Evolutionary conservation across 306 rosid species (phyloP), one percentile per base, ranked within the genome.

Genomic region (Casuarina glauca): DNA sequence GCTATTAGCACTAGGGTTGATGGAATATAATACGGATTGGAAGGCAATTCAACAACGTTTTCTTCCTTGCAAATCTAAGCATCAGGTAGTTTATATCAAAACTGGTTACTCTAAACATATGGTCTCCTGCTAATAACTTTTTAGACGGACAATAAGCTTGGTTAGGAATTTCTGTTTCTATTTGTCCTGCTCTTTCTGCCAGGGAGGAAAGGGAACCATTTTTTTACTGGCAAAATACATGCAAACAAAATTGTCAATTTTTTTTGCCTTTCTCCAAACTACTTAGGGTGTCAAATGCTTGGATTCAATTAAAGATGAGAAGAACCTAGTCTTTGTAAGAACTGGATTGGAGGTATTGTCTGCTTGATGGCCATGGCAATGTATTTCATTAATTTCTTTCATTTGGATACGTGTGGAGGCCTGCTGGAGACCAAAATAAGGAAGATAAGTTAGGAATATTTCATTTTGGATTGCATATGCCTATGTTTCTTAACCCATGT

Each of bases 21-120:
- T 93, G 91, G 98, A 96, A 82, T 91, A 88, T 75, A 96, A 96
- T 84, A 93, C 93, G n/a, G 97, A 96, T 76, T 96, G 97, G 99
- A 86, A 93, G 79, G 93, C 96, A 51, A 91, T 96, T 80, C 97
- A 88, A 85, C 93, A 82, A 66, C 90, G 96, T 43, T 96, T 93
- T 82, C 97, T 96, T 88, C 99, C 99, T 58, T 86, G 94, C 96
- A 96, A 96, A 73, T 86, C 97, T 75, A 84, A 81, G 78, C 94
- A 88, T 84, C 99, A 93, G 99, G 99, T 96, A 76, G 60, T 79
- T 74, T 60, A 72, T 57, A 44, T 67, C 71, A 43, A n/a, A 41
- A 52, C 39, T 73, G 52, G 42, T 52, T 60, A 82, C 60, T 76
- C 16, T 72, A 49, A 45, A 61, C 55, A 62, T 41, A 36, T 13